Base-by-base conservation (phyloP, 805 yeast genomes). In the Diddensiella transvaalensis region DNA sequence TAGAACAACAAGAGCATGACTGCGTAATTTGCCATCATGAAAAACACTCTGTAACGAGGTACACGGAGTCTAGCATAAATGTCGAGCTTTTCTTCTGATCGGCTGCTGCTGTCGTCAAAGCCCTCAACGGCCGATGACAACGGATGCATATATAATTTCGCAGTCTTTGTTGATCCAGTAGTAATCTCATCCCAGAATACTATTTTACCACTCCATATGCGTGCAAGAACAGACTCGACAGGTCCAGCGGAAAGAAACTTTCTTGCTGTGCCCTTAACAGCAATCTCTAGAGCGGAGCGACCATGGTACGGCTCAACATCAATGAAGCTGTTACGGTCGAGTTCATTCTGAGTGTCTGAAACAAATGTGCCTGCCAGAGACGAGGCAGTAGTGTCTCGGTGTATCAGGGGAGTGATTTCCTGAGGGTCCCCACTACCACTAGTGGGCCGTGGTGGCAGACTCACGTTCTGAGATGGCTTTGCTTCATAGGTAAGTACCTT, bases 171-270 rank as follows among this genome's bases (percentile, higher is more conserved):
- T 3, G 65, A 49, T 10, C 50, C 54, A 3, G 57, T 45, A 23
- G 57, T 51, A 33, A 64, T 64, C 17, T 49, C 52, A 35, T 63
- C 58, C 69, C 69, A 64, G 32, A 62, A 64, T 22, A 65, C 67
- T 36, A 64, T 61, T n/a, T 56, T 49, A 11, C 68, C 68, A 13
- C 52, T 56, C 68, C 68, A 64, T 10, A 64, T 54, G 2, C 60
- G 57, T 13, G 49, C 36, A 18, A 64, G 47, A 10, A 65, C 52
- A 17, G 61, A 46, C 40, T 61, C 60, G 19, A 64, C 59, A 1
- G 64, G 54, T 3, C 57, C 54, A 1, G 66, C 51, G 11, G 59
- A 45, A 15, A 64, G 48, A 36, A 64, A 65, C 36, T 60, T 57
- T 39, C 55, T 52, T 1, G 65, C 66, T n/a, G 35, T 42, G 32